These are phyloP conservation scores for Aspergillus affinis DNA, from an alignment of 495 filamentous ascomycete species.

Conservation along the genomic window DNA sequence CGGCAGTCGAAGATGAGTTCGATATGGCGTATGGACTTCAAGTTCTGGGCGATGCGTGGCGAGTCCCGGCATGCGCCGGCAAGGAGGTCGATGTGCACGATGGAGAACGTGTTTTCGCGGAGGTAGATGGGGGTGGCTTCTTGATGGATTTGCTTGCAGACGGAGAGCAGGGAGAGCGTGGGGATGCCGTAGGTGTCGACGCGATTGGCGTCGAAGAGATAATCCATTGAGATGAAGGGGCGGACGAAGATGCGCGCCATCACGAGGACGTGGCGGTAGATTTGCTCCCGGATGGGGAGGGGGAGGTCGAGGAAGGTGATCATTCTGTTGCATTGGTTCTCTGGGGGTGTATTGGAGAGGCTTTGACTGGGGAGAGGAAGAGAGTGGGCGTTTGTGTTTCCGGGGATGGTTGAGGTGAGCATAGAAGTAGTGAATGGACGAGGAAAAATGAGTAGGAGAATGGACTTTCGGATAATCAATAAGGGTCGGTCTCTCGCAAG, in stretches of 20 bases:
- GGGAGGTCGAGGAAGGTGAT: conserved; percentile 19
- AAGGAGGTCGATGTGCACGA: conserved; percentile 7
- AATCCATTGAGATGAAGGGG: conserved; percentile 15
- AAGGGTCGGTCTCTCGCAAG: too few relatives aligned
- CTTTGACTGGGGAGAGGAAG: background rate
- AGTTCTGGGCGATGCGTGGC: background rate
- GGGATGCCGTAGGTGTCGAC: conserved; percentile 4
- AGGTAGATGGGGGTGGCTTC: conserved; percentile 22
- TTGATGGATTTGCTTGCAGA: conserved; percentile 13
- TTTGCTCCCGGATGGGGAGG: conserved; percentile 17
- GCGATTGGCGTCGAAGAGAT: conserved; percentile 6
- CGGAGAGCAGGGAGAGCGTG: conserved; percentile 12
- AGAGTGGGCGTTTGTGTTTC: background rate
- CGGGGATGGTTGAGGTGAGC: background rate
- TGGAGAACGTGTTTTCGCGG: conserved; percentile 16
- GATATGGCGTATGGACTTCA: conserved; percentile 9
- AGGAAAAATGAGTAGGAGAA: background rate
- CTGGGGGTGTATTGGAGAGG: background rate
- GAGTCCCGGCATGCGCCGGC: background rate
- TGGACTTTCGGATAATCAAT: background rate
- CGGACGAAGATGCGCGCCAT: conserved; percentile 12
- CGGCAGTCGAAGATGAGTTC: conserved; percentile 14
- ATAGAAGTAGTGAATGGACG: background rate
- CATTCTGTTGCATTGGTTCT: background rate
- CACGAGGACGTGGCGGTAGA: conserved; percentile 21